Base-by-base conservation (phyloP, 169 alveolate species). In the Cryptosporidium tyzzeri region DNA sequence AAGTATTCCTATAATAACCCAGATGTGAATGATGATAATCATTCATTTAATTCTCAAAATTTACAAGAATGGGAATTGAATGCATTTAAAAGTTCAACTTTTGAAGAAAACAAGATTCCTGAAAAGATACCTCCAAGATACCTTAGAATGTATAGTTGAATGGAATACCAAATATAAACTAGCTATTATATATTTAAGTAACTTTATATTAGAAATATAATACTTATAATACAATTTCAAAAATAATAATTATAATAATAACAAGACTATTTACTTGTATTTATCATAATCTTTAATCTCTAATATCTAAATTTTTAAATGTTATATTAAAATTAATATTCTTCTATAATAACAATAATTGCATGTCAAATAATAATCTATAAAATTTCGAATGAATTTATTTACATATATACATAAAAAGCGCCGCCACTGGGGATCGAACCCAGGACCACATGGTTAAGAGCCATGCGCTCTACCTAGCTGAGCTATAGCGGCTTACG, bases 381-480 rank as follows among this genome's bases (percentile, higher is more conserved):
- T 31, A 31, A 31, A 39, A 39, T 39, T 39, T 8, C 4, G 45
- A 2, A 0, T 2, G 45, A 39, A 6, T 39, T 8, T 39, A 5
- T 39, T 39, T 37, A 5, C 0, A 37, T 37, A 23, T 23, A 23
- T n/a, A n/a, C 33, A 31, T 85, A 91, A 71, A 86, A 55, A 62
- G 48, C 95, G 93, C 95, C 95, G 94, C 91, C 95, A 92, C 95
- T 89, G 96, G 95, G 96, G 95, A 92, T 94, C 94, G 96, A 94
- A 93, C 96, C 95, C 96, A 89, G 95, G 96, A 92, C 96, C 96
- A 93, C 96, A 91, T 91, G 96, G 94, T 94, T 94, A 94, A 93
- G 95, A 94, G 95, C 94, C 96, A 91, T 91, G 95, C 96, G 95
- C 96, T 94, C 96, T 94, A 94, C 96, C 96, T 92, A 93, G 89